A percentile compares a stretch with the other conserved stretches of the same genome.
phyloP scores from a whole-genome alignment of 2,329 filamentous ascomycete species.

The Neoarthrinium moseri region DNA sequence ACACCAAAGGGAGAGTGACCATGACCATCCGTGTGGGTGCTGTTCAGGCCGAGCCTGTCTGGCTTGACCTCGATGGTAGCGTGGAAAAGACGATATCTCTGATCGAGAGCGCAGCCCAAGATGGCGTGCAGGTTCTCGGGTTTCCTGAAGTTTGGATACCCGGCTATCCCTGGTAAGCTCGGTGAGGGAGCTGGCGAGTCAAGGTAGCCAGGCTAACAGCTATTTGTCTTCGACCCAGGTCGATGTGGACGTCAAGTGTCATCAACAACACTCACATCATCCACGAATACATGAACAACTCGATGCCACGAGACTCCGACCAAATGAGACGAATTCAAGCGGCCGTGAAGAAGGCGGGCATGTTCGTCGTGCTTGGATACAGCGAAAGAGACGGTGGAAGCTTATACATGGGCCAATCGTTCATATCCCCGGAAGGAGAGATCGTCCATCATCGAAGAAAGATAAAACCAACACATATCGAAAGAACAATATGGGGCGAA shows the following conservation, averaged over 20 bases:
- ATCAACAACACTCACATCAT: conserved; percentile 40
- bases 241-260: conserved; percentile 35
- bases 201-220: conserved; percentile 1
- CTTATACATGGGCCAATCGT: conserved; percentile 40
- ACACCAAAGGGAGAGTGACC: background rate
- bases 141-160: conserved; percentile 57
- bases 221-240: conserved; percentile 24
- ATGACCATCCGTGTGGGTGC: conserved; percentile 39
- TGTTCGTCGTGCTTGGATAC: conserved; percentile 48
- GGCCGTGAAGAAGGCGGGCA: conserved; percentile 38
- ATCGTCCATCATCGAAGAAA: conserved; percentile 47
- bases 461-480: conserved; percentile 50
- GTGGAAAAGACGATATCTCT: conserved; percentile 57
- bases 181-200: background rate
- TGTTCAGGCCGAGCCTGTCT: conserved; percentile 58
- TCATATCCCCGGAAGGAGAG: conserved; percentile 47
- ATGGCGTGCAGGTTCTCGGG: conserved; percentile 50
- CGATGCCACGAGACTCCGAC: conserved; percentile 33
- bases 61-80: conserved; percentile 55
- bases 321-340: conserved; percentile 42
- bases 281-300: conserved; percentile 33
- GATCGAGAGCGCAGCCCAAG: conserved; percentile 52
- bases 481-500: conserved; percentile 51
- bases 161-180: conserved; percentile 40
- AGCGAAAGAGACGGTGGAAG: conserved; percentile 41